A percentile compares a stretch with the other conserved stretches of the same genome.
Evolutionary conservation across 169 alveolate genomes (phyloP).

Genomic region (Babesia bigemina): DNA sequence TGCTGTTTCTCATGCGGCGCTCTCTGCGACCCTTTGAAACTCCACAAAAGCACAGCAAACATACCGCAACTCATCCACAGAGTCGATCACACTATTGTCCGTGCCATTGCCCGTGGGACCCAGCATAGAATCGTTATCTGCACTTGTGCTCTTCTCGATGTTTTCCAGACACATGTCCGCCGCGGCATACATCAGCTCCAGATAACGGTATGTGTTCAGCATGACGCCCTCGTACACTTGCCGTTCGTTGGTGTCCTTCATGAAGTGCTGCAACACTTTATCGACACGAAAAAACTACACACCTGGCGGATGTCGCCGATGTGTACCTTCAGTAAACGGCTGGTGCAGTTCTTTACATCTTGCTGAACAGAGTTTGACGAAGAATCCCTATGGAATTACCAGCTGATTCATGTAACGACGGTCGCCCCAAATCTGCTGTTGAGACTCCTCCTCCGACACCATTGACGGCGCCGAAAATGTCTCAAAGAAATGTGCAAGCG

Average conservation of each 20-base stretch:
- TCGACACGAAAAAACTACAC: background rate
- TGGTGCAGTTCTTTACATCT: constrained; percentile 42
- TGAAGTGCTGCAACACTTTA: constrained; percentile 44
- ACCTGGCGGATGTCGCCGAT: constrained; percentile 68
- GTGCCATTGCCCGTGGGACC: background rate
- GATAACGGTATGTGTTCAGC: constrained; percentile 75
- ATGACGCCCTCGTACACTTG: constrained; percentile 76
- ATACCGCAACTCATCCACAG: constrained; percentile 33
- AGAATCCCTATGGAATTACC: constrained; percentile 6
- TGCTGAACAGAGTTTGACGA: constrained; percentile 21
- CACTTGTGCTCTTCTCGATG: constrained; percentile 22
- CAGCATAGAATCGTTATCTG: background rate
- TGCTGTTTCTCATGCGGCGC: constrained; percentile 79
- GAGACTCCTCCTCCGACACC: constrained; percentile 9
- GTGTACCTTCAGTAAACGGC: constrained; percentile 37
- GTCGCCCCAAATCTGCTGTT: constrained; percentile 54
- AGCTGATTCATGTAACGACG: constrained; percentile 61
- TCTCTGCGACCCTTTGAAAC: constrained; percentile 55
- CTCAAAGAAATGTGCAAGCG: constrained; percentile 52
- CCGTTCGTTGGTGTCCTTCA: constrained; percentile 59
- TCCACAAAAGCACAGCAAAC: background rate
- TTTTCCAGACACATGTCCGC: constrained; percentile 59
- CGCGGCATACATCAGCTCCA: constrained; percentile 75
- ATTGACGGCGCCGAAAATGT: constrained; percentile 31
- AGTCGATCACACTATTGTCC: constrained; percentile 1